Percentiles rank a stretch among this genome's conserved stretches.
Evolutionary conservation across 495 filamentous ascomycete species (phyloP).

Genomic region (Tuber brumale): DNA sequence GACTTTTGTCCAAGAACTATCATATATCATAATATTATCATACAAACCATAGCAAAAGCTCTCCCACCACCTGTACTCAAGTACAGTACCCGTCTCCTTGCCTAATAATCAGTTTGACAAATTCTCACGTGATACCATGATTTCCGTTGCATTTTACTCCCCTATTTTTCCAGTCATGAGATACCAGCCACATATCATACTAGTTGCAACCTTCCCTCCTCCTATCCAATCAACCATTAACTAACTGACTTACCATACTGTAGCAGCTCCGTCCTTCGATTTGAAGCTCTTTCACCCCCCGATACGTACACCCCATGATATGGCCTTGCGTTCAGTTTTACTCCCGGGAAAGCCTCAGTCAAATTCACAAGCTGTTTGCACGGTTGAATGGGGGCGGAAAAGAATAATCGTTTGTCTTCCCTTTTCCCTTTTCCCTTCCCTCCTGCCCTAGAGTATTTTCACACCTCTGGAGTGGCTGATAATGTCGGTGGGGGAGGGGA

Average conservation of each 20-base stretch:
- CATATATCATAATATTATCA: too few species aligned
- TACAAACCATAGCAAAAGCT: background rate
- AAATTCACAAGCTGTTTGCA: constrained; percentile 81
- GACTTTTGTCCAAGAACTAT: too few species aligned
- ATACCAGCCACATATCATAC: background rate
- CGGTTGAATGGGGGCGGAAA: constrained; percentile 71
- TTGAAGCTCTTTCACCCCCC: constrained; percentile 7
- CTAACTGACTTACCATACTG: background rate
- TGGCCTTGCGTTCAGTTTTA: constrained; percentile 43
- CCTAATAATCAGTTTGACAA: background rate
- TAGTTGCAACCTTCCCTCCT: background rate
- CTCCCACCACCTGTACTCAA: background rate
- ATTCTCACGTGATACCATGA: background rate
- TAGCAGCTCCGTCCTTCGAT: background rate
- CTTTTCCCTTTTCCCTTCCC: background rate
- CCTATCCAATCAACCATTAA: background rate
- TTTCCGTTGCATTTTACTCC: background rate
- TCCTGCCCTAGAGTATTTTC: background rate
- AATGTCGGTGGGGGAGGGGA: constrained; percentile 3
- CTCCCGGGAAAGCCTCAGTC: constrained; percentile 86
- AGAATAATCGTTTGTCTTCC: constrained; percentile 64
- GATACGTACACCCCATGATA: background rate
- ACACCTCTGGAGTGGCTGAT: constrained; percentile 8
- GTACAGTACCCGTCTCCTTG: background rate
- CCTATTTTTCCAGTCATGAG: background rate